phyloP scores from a whole-genome alignment of 2,329 filamentous ascomycete genomes.

The Amphichorda felina region DNA sequence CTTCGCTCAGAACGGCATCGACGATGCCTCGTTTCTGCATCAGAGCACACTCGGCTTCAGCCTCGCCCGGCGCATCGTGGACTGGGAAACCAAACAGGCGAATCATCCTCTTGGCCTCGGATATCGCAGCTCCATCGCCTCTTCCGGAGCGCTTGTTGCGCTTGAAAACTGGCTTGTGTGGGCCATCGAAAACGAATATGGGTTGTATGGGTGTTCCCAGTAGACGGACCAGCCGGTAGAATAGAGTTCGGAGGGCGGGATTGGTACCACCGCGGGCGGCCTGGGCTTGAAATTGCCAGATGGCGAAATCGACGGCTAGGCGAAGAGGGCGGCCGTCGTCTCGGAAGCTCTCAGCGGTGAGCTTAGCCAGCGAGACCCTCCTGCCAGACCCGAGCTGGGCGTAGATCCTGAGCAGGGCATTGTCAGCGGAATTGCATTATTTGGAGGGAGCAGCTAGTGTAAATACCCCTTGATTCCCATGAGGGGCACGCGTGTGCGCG shows the following conservation, averaged over 20 bases:
- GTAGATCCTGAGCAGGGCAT: slow-evolving; percentile 56
- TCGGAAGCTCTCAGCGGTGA: slow-evolving; percentile 69
- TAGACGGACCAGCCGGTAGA: slow-evolving; percentile 77
- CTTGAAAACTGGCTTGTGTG: slow-evolving; percentile 76
- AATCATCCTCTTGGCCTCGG: slow-evolving; percentile 73
- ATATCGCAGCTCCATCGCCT: slow-evolving; percentile 54
- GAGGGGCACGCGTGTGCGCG: not conserved
- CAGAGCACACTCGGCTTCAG: slow-evolving; percentile 88
- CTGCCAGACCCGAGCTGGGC: slow-evolving; percentile 75
- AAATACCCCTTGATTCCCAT: slow-evolving; percentile 60
- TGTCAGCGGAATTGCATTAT: slow-evolving; percentile 7
- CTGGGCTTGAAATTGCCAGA: slow-evolving; percentile 94
- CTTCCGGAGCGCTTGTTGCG: slow-evolving; percentile 64
- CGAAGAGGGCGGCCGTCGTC: slow-evolving; percentile 61
- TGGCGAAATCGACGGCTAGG: slow-evolving; percentile 86
- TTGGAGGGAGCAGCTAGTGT: not conserved
- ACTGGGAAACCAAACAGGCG: slow-evolving; percentile 73
- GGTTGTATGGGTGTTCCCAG: slow-evolving; percentile 70
- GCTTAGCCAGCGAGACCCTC: slow-evolving; percentile 68
- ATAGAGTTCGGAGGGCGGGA: slow-evolving; percentile 81
- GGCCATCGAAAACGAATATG: slow-evolving; percentile 84
- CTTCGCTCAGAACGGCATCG: slow-evolving; percentile 89
- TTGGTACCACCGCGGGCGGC: slow-evolving; percentile 76
- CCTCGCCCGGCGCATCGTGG: slow-evolving; percentile 86
- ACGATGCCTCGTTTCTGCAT: slow-evolving; percentile 73